phyloP scores from a whole-genome alignment of 257 asterid genomes.

The Capsicum rhomboideum region DNA sequence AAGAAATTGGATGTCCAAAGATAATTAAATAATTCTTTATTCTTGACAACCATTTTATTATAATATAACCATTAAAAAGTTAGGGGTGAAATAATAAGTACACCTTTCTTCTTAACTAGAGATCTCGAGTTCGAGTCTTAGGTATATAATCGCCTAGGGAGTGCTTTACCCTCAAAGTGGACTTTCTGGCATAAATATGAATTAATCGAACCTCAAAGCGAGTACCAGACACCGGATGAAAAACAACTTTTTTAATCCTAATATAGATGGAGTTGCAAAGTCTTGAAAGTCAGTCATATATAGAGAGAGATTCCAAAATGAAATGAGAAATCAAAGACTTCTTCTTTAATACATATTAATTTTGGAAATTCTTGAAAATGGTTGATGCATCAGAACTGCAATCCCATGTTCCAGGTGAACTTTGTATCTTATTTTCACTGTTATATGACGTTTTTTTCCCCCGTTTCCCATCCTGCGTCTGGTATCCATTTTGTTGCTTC shows the following conservation, averaged over 20 bases:
- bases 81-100: accelerated
- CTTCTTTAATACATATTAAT: not conserved
- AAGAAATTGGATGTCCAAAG: not conserved
- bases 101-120: not conserved
- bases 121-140: too few species aligned
- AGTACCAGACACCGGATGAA: not conserved
- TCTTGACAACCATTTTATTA: not conserved
- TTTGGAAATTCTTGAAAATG: not conserved
- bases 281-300: not conserved
- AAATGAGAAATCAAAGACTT: not conserved
- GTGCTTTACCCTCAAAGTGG: too few species aligned
- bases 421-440: too few species aligned
- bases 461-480: too few species aligned
- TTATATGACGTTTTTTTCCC: too few species aligned
- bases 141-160: too few species aligned
- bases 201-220: accelerated
- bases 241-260: too few species aligned
- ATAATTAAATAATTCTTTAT: not conserved
- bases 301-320: not conserved
- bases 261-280: not conserved
- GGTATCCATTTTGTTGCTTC: too few species aligned
- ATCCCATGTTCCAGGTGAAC: too few species aligned
- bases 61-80: not conserved
- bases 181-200: not conserved
- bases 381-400: too few species aligned